These are phyloP conservation scores for Aspergillus sp. DNA, from an alignment of 2,329 filamentous ascomycete species.

Conservation along the genomic window DNA sequence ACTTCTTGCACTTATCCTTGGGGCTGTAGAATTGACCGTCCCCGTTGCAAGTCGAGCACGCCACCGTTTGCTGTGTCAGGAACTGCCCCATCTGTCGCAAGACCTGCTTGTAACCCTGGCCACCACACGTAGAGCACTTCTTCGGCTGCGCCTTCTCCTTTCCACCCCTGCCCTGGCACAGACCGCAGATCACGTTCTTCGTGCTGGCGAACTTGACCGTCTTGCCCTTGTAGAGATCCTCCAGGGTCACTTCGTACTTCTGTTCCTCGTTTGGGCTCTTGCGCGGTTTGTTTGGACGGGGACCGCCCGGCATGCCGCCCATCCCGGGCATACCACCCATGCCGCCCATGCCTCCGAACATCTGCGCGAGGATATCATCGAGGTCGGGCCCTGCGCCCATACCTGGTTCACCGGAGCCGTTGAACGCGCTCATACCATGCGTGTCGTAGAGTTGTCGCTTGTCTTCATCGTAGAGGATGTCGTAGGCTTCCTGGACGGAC, in stretches of 20 bases:
- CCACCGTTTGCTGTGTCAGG: slow-evolving; percentile 73
- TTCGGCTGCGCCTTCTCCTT: slow-evolving; percentile 88
- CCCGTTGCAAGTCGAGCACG: slow-evolving; percentile 81
- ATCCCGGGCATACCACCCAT: slow-evolving; percentile 48
- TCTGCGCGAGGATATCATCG: slow-evolving; percentile 88
- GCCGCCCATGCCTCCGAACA: slow-evolving; percentile 70
- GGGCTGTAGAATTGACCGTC: slow-evolving; percentile 87
- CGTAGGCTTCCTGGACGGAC: slow-evolving; percentile 87
- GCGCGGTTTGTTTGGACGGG: slow-evolving; percentile 45
- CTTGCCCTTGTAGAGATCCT: slow-evolving; percentile 98
- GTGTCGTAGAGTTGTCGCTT: slow-evolving; percentile 89
- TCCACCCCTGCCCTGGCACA: slow-evolving; percentile 85
- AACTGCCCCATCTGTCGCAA: slow-evolving; percentile 83
- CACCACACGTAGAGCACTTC: slow-evolving; percentile 80
- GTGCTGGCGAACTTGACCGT: slow-evolving; percentile 95
- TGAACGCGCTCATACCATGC: slow-evolving; percentile 94
- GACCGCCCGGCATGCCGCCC: slow-evolving; percentile 40
- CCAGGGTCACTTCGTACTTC: slow-evolving; percentile 83
- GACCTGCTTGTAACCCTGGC: slow-evolving; percentile 72
- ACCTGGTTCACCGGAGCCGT: slow-evolving; percentile 67
- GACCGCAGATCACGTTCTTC: slow-evolving; percentile 85
- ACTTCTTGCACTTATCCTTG: slow-evolving; percentile 98
- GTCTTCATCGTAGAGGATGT: slow-evolving; percentile 94
- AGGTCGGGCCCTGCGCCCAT: slow-evolving; percentile 67
- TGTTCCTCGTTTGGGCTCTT: slow-evolving; percentile 84